Conservation (phyloP, 345 rosid species). For the Eucalyptus leucophloia region DNA sequence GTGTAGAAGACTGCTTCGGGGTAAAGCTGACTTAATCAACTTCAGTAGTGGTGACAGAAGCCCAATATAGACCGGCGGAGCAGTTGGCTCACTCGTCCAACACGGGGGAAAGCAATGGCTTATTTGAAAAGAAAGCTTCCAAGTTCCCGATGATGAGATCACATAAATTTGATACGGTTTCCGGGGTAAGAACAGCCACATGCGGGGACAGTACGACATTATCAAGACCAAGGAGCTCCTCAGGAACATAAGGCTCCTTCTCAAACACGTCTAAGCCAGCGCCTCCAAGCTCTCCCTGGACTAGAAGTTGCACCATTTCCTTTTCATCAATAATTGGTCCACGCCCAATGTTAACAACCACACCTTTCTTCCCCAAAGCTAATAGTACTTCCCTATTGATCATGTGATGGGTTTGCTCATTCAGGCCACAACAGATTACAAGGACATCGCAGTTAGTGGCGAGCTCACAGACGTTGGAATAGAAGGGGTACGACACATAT, state of each 20-base stretch:
- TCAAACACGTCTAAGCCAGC: slow-evolving; percentile 57
- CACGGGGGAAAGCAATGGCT: too few relatives aligned
- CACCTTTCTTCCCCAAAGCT: slow-evolving; percentile 31
- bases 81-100: too few relatives aligned
- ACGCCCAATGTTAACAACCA: slow-evolving; percentile 37
- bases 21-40: too few relatives aligned
- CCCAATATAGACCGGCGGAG: too few relatives aligned
- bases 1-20: too few relatives aligned
- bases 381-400: slow-evolving; percentile 23
- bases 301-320: slow-evolving; percentile 30
- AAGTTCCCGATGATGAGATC: too few relatives aligned
- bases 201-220: slow-evolving; percentile 38
- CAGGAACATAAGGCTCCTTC: slow-evolving; percentile 34
- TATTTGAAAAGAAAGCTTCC: too few relatives aligned
- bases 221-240: slow-evolving; percentile 18
- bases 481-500: slow-evolving; percentile 16
- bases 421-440: slow-evolving; percentile 26
- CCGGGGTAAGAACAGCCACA: slow-evolving; percentile 19
- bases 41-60: too few relatives aligned
- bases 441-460: slow-evolving; percentile 26
- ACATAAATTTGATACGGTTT: slow-evolving; percentile 5
- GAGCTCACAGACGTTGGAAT: slow-evolving; percentile 10
- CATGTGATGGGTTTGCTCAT: slow-evolving; percentile 35
- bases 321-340: slow-evolving; percentile 38
- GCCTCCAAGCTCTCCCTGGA: slow-evolving; percentile 28